These are phyloP conservation scores for Yarrowia galli DNA, from an alignment of 1,139 yeast genomes.

Conservation along the genomic window DNA sequence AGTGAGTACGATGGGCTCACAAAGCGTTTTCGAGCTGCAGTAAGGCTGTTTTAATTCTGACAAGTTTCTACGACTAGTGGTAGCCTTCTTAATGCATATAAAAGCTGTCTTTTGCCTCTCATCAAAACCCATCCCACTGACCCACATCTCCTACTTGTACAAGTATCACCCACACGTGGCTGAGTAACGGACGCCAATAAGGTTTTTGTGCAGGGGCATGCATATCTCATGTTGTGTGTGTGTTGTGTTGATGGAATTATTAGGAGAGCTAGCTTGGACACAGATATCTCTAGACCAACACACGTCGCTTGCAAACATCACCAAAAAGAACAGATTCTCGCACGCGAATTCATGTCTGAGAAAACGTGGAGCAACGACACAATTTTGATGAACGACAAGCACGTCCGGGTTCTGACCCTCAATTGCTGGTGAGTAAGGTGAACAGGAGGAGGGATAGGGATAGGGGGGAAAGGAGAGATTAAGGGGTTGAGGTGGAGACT, in stretches of 20 bases:
- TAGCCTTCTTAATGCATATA: no score
- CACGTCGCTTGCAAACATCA: no score
- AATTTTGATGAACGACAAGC: slow-evolving; percentile 3
- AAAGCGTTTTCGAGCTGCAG: no score
- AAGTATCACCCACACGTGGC: neutral
- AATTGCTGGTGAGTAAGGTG: slow-evolving; percentile 24
- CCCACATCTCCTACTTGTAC: no score
- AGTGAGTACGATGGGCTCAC: no score
- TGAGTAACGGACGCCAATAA: slow-evolving; percentile 1
- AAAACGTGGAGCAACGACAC: slow-evolving; percentile 11
- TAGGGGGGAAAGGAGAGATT: neutral
- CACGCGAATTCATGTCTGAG: slow-evolving; percentile 2
- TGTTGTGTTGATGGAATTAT: neutral
- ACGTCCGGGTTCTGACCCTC: slow-evolving; percentile 26
- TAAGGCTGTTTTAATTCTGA: no score
- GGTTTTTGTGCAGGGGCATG: neutral
- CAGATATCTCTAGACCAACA: neutral
- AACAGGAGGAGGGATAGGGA: neutral
- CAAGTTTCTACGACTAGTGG: no score
- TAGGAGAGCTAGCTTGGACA: neutral
- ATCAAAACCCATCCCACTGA: neutral
- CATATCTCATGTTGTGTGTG: slow-evolving; percentile 4
- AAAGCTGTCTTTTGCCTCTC: no score
- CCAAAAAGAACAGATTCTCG: no score
- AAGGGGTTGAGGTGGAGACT: neutral